Conservation (phyloP, 495 filamentous ascomycete genomes). For the Annulohypoxylon moriforme region DNA sequence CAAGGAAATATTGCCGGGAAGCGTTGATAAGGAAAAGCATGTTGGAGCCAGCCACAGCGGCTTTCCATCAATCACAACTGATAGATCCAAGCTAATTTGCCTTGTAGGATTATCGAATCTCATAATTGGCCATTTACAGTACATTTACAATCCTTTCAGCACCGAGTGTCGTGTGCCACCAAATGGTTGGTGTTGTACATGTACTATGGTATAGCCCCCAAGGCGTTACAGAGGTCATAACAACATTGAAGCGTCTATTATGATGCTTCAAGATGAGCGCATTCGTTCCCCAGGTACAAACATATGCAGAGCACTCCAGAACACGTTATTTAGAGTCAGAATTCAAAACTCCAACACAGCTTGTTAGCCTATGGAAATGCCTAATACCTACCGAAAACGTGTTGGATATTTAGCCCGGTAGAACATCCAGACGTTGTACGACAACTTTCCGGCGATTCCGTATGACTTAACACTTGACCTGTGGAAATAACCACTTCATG, state of each 20-base stretch:
- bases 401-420: background rate
- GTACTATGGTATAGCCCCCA: background rate
- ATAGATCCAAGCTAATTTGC: background rate
- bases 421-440: slow-evolving; percentile 2
- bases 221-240: background rate
- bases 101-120: background rate
- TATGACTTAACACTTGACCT: background rate
- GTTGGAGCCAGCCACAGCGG: slow-evolving; percentile 16
- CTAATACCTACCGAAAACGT: background rate
- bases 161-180: slow-evolving; percentile 4
- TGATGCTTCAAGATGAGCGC: background rate
- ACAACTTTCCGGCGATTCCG: slow-evolving; percentile 8
- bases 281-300: background rate
- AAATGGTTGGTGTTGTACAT: slow-evolving; percentile 24
- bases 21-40: slow-evolving; percentile 13
- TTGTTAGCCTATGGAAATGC: background rate
- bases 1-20: slow-evolving; percentile 2
- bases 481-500: background rate
- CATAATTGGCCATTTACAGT: background rate
- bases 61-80: background rate
- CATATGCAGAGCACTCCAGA: no score
- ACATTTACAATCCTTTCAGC: slow-evolving; percentile 1
- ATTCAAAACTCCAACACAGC: background rate
- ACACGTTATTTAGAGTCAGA: background rate
- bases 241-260: background rate